Conservation (phyloP, 768 basidiomycete species). For the Lactarius deliciosus region DNA sequence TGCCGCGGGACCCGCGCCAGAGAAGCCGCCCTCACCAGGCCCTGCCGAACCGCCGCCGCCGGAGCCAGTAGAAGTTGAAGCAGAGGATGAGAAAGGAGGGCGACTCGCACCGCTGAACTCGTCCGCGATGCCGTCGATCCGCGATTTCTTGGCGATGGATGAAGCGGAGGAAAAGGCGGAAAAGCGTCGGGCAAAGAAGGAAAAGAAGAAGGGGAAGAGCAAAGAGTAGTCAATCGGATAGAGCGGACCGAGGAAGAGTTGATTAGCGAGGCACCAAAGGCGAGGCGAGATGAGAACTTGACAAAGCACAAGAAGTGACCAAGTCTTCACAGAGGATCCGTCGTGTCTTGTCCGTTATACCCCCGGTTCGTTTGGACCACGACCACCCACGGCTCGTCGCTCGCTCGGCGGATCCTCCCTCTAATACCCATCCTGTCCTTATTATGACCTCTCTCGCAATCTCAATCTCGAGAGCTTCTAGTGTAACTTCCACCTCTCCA, state of each 20-base stretch:
- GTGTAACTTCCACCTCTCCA: slow-evolving; percentile 32
- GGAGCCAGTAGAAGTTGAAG: slow-evolving; percentile 42
- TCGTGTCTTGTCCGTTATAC: slow-evolving; percentile 51
- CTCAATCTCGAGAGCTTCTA: slow-evolving; percentile 26
- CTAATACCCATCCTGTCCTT: slow-evolving; percentile 23
- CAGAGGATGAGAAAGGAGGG: slow-evolving; percentile 45
- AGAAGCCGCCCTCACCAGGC: slow-evolving; percentile 6
- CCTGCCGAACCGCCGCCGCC: slow-evolving; percentile 21
- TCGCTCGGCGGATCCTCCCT: slow-evolving; percentile 58
- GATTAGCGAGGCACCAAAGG: too few relatives aligned
- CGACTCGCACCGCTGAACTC: slow-evolving; percentile 74
- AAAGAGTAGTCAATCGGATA: slow-evolving; percentile 26
- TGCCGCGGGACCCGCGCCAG: slow-evolving; percentile 1
- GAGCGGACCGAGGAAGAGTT: not conserved
- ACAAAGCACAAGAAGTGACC: not conserved
- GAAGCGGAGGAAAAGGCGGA: slow-evolving; percentile 60
- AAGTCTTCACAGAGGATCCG: slow-evolving; percentile 43
- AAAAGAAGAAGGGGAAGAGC: slow-evolving; percentile 59
- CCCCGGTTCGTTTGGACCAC: slow-evolving; percentile 41
- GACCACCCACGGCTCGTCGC: slow-evolving; percentile 41
- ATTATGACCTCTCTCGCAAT: slow-evolving; percentile 26
- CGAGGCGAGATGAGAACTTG: too few relatives aligned
- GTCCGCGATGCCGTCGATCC: slow-evolving; percentile 81
- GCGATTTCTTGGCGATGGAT: slow-evolving; percentile 78
- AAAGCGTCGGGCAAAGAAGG: slow-evolving; percentile 72